Evolutionary conservation across 2,329 filamentous ascomycete species (phyloP).

Genomic region (Colletotrichum gigasporum): DNA sequence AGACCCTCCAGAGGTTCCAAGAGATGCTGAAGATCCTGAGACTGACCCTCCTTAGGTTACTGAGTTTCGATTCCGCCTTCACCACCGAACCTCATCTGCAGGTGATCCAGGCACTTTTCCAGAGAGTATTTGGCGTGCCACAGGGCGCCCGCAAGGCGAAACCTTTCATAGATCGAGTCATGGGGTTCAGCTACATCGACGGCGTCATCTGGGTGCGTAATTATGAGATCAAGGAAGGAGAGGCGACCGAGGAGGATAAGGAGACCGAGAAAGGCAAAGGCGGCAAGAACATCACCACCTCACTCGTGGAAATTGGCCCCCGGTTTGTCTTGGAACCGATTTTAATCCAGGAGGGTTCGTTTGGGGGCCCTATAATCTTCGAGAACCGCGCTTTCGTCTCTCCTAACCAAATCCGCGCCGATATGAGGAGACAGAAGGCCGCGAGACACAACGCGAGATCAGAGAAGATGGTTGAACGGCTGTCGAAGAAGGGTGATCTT

Average conservation of each 20-base stretch:
- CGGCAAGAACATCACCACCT: slow-evolving; percentile 76
- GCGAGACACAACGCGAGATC: slow-evolving; percentile 79
- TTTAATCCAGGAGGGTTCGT: slow-evolving; percentile 83
- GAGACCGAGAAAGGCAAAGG: slow-evolving; percentile 49
- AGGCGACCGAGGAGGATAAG: slow-evolving; percentile 31
- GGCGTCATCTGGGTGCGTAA: slow-evolving; percentile 89
- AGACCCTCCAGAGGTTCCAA: too few species aligned
- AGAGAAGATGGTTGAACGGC: slow-evolving; percentile 77
- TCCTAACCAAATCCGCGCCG: slow-evolving; percentile 91
- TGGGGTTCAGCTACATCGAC: slow-evolving; percentile 90
- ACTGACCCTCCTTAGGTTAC: too few species aligned
- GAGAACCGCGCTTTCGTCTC: slow-evolving; percentile 98
- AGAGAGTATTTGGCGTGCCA: slow-evolving; percentile 96
- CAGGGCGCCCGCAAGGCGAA: slow-evolving; percentile 89
- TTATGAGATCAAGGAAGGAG: slow-evolving; percentile 78
- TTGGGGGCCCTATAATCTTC: slow-evolving; percentile 96
- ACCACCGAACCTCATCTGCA: slow-evolving; percentile 81
- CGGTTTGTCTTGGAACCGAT: slow-evolving; percentile 94
- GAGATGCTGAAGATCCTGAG: too few species aligned
- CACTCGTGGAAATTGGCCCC: slow-evolving; percentile 91
- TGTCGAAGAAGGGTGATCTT: slow-evolving; percentile 79
- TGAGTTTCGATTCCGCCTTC: slow-evolving; percentile 87
- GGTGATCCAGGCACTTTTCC: too few species aligned
- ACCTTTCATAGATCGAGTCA: slow-evolving; percentile 95
- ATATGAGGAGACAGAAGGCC: slow-evolving; percentile 80